Conservation (phyloP, 2,329 filamentous ascomycete species). For the Boeremia exigua region DNA sequence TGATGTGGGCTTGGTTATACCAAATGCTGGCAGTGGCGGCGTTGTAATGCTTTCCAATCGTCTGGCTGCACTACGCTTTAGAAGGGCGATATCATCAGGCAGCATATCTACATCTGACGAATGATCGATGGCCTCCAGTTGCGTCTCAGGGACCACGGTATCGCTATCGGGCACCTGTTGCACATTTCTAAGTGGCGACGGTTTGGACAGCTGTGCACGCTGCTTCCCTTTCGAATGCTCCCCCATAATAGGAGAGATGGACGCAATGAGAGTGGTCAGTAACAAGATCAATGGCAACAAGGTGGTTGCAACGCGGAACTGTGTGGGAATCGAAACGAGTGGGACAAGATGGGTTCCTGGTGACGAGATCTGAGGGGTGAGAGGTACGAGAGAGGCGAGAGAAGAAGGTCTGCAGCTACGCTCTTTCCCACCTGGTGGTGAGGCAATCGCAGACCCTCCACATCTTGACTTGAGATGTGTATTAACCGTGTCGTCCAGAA, state of each 20-base stretch:
- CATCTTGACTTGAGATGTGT: neutral
- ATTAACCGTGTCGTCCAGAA: neutral
- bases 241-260: constrained; percentile 18
- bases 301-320: neutral
- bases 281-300: neutral
- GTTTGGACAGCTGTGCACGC: constrained; percentile 4
- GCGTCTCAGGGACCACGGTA: constrained; percentile 26
- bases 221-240: constrained; percentile 17
- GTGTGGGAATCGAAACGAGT: neutral
- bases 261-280: neutral
- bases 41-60: neutral
- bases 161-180: constrained; percentile 31
- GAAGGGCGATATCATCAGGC: neutral
- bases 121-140: constrained; percentile 5
- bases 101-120: neutral
- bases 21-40: neutral
- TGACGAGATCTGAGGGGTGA: neutral
- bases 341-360: neutral
- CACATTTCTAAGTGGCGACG: constrained; percentile 32
- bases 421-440: constrained; percentile 17
- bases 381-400: neutral
- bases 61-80: neutral
- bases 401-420: constrained; percentile 16
- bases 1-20: neutral
- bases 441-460: constrained; percentile 23